Evolutionary conservation across 345 rosid genomes (phyloP).

Genomic region (Euclidium syriacum): DNA sequence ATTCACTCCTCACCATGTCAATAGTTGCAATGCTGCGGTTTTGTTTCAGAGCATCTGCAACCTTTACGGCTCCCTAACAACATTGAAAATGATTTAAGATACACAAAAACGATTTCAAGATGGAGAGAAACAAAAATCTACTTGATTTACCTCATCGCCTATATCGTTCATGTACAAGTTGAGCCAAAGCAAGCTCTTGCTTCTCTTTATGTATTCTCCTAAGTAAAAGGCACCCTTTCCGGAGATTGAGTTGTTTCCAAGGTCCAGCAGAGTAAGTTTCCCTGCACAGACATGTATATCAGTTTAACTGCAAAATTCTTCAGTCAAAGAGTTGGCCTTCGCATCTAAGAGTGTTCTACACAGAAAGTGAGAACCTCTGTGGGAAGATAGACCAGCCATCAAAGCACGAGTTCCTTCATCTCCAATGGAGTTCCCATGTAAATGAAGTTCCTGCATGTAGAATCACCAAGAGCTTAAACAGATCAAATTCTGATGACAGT

Average conservation of each 20-base stretch:
- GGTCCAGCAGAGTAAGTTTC: conserved; percentile 63
- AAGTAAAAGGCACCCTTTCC: conserved; percentile 79
- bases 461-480: background rate
- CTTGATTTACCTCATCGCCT: conserved; percentile 79
- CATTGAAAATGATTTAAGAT: conserved; percentile 3
- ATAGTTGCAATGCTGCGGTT: conserved; percentile 64
- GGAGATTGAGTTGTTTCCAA: conserved; percentile 86
- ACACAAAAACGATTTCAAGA: background rate
- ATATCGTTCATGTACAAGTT: conserved; percentile 97
- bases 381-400: conserved; percentile 60
- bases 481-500: background rate
- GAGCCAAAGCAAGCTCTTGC: conserved; percentile 89
- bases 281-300: conserved; percentile 40
- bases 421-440: conserved; percentile 76
- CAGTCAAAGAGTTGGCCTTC: background rate
- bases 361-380: conserved; percentile 57
- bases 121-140: background rate
- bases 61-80: conserved; percentile 74
- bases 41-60: conserved; percentile 85
- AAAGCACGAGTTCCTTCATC: conserved; percentile 72
- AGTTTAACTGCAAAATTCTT: conserved; percentile 11
- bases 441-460: conserved; percentile 60
- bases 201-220: conserved; percentile 79
- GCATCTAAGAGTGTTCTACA: background rate
- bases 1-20: conserved; percentile 71